Evolutionary conservation across 768 basidiomycete species (phyloP), one percentile per base, ranked within the genome.

Genomic region (Terana coerulea): DNA sequence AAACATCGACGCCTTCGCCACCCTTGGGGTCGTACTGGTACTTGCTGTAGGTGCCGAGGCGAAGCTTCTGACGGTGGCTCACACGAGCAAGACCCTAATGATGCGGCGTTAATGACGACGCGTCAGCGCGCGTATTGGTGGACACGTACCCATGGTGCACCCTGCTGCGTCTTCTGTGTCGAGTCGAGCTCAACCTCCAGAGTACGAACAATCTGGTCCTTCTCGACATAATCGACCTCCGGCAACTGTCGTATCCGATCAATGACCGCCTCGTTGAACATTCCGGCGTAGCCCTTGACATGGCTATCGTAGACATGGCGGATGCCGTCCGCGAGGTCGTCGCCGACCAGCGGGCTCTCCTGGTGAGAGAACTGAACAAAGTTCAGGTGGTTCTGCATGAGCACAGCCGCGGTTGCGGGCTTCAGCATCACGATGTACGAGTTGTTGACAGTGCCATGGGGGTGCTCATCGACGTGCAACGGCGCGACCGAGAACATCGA

Each of bases 381-480:
- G 67, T 86, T 85, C 69, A 93, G 69, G 66, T 95, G 93, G 68
- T 85, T 88, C 61, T 80, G 70, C 66, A 86, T 74, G 34, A 84
- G 70, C 15, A 74, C 67, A 8, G 75, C 61, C 4, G 82, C 74
- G 11, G 86, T 56, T 51, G 80, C 83, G 53, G 83, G 76, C 77
- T 91, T 92, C 57, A 98, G 76, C 65, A 93, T 78, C 67, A 98
- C 81, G 56, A 98, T 92, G 73, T 98, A 98, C n/a, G 91, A 89
- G 75, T 95, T 87, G 73, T 88, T 84, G 66, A 95, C 72, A 51
- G 80, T 74, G 46, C 84, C 83, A 69, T 88, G 83, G 47, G 81
- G 78, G 62, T 87, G 84, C 55, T 80, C 71, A 33, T 71, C 71
- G 31, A 73, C 76, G 49, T 77, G 49, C 45, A 90, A 69, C 26